Evolutionary conservation across 257 asterid species (phyloP), one percentile per base, ranked within the genome.

Genomic region (Solanum pinnatisectum): DNA sequence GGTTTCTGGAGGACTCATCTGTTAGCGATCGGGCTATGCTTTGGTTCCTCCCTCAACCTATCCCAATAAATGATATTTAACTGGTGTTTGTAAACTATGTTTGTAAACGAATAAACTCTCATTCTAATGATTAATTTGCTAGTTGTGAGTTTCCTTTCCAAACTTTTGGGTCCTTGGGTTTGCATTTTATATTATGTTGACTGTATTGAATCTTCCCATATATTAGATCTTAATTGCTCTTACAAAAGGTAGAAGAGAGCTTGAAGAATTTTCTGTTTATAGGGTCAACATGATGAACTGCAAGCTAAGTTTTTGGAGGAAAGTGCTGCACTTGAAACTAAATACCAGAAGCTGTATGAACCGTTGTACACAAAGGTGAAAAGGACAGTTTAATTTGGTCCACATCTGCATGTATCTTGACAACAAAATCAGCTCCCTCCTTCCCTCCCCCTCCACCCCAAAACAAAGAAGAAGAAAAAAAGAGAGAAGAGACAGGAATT

Each of bases 271-370:
- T 15, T 70, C 40, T 63, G 84, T 88, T 88, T 85, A 85, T 94
- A 96, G 98, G 88, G 90, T 87, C 92, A 95, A 87, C 98, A 95
- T 84, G 95, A 95, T 87, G 98, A 93, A 85, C 90, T 93, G 65
- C 95, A 96, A 92, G 94, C 96, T 0, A 96, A 93, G 90, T 96
- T 92, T 91, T 89, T 88, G 6, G 98, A 95, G 91, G 98, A 95
- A 90, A 92, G 89, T 88, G 94, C 95, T 81, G 96, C 96, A 60
- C 96, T 96, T 89, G 98, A 95, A 93, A 96, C 95, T 81, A 95
- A 92, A 90, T 96, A 93, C 90, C 94, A 95, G 91, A 95, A 91
- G 90, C 94, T 93, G 74, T 96, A 95, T 83, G 94, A 93, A 56
- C 96, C 98, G 0, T 86, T 95, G 22, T 96, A 95, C 88, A 84